Percentiles rank a stretch among this genome's conserved stretches.
Evolutionary conservation across 352 stramenopile species (phyloP).

Genomic region (Phytophthora citrophthora): DNA sequence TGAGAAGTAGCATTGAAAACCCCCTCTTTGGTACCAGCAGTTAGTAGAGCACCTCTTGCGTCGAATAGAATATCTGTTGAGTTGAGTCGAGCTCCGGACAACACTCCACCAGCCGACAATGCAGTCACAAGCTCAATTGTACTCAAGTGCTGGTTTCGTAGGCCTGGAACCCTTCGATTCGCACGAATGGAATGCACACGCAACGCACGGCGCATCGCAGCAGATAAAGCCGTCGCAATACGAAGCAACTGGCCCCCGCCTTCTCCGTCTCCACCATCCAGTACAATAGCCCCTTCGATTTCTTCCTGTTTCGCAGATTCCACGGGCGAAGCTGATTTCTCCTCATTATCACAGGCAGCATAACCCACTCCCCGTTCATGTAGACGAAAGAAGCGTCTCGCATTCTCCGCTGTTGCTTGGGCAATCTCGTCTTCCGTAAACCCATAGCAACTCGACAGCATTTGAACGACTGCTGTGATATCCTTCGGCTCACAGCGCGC

Average conservation of each 20-base stretch:
- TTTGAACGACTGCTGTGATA: conserved; percentile 61
- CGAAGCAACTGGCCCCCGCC: conserved; percentile 91
- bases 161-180: conserved; percentile 69
- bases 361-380: conserved; percentile 6
- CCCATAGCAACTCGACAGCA: conserved; percentile 56
- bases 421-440: conserved; percentile 49
- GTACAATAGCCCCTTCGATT: conserved; percentile 29
- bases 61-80: conserved; percentile 57
- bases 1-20: conserved; percentile 44
- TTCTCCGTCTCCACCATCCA: conserved; percentile 76
- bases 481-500: conserved; percentile 74
- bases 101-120: conserved; percentile 31
- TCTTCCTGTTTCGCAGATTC: conserved; percentile 4
- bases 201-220: conserved; percentile 65
- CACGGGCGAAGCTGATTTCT: conserved; percentile 5
- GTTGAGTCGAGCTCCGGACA: conserved; percentile 54
- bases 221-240: conserved; percentile 74
- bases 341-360: background rate
- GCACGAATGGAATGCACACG: conserved; percentile 82
- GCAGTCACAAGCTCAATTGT: conserved; percentile 67
- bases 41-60: conserved; percentile 7
- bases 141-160: conserved; percentile 86
- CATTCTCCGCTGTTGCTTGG: conserved; percentile 52
- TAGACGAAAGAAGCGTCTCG: conserved; percentile 57
- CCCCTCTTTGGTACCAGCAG: conserved; percentile 4